Conservation (phyloP, 225 moss, liverwort and hornwort genomes). For the Neckera pumila region DNA sequence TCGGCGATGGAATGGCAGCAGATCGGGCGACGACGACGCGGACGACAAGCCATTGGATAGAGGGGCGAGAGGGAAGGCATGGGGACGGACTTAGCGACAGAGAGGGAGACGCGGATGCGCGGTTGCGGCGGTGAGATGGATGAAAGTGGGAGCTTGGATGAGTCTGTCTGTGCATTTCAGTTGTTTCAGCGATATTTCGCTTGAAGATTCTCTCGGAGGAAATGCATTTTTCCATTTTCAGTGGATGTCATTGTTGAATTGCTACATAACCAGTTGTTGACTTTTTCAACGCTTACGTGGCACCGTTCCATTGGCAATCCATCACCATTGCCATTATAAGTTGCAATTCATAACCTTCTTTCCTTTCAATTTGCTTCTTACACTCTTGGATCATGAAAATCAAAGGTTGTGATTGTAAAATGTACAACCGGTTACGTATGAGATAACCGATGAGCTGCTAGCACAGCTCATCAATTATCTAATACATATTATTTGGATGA, state of each 20-base stretch:
- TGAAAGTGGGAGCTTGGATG: neutral
- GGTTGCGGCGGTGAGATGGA: neutral
- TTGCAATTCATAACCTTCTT: too few species aligned
- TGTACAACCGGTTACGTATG: too few species aligned
- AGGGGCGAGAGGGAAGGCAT: neutral
- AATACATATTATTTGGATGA: neutral
- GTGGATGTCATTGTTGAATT: neutral
- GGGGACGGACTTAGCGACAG: neutral
- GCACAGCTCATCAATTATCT: too few species aligned
- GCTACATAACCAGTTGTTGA: too few species aligned
- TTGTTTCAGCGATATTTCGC: neutral
- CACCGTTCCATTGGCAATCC: too few species aligned
- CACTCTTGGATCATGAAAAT: too few species aligned
- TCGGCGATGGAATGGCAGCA: conserved; percentile 15
- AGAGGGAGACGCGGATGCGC: neutral
- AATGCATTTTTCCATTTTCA: neutral
- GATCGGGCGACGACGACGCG: conserved; percentile 8
- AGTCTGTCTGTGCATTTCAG: neutral
- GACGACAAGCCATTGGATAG: neutral
- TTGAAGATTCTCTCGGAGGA: neutral
- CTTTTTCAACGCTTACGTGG: too few species aligned
- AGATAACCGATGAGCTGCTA: too few species aligned
- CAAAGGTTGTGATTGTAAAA: too few species aligned
- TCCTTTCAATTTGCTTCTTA: too few species aligned
- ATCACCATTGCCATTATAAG: too few species aligned